Evolutionary conservation across 805 yeast species (phyloP).

Genomic region (Yamadazyma akitaensis): DNA sequence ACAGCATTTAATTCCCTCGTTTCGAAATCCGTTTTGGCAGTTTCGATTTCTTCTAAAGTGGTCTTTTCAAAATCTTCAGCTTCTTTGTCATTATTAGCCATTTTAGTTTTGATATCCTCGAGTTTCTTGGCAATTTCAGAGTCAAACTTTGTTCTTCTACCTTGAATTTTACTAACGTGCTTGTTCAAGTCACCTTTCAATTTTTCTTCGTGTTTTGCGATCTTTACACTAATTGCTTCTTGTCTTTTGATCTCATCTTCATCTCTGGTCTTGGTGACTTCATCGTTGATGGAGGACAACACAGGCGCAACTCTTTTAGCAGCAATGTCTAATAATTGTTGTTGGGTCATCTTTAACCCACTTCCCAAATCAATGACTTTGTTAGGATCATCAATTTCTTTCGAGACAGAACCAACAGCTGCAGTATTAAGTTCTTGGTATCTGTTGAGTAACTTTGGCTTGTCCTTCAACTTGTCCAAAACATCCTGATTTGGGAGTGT

Average conservation of each 20-base stretch:
- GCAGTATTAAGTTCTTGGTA: conserved; percentile 49
- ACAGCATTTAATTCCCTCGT: conserved; percentile 47
- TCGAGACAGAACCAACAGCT: conserved; percentile 45
- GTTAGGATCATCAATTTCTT: conserved; percentile 46
- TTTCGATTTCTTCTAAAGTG: conserved; percentile 41
- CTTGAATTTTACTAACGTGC: conserved; percentile 34
- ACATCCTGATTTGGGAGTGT: conserved; percentile 34
- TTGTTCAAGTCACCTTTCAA: conserved; percentile 36
- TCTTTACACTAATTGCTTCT: conserved; percentile 35
- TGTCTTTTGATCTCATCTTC: conserved; percentile 44
- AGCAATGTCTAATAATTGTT: conserved; percentile 54
- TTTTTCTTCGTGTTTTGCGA: conserved; percentile 31
- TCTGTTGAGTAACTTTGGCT: conserved; percentile 47
- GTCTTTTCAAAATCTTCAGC: conserved; percentile 39
- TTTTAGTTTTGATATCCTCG: conserved; percentile 19
- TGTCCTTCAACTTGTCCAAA: conserved; percentile 39
- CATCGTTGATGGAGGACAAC: conserved; percentile 47
- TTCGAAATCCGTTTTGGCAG: conserved; percentile 42
- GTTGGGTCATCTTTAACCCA: conserved; percentile 52
- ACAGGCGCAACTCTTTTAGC: conserved; percentile 54
- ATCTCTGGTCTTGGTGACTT: conserved; percentile 42
- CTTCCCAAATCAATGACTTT: conserved; percentile 51
- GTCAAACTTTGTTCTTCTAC: conserved; percentile 37
- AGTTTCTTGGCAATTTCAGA: conserved; percentile 38
- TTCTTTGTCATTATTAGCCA: conserved; percentile 27